Evolutionary conservation across 495 filamentous ascomycete genomes (phyloP).

Genomic region (Penicillium turbatum): DNA sequence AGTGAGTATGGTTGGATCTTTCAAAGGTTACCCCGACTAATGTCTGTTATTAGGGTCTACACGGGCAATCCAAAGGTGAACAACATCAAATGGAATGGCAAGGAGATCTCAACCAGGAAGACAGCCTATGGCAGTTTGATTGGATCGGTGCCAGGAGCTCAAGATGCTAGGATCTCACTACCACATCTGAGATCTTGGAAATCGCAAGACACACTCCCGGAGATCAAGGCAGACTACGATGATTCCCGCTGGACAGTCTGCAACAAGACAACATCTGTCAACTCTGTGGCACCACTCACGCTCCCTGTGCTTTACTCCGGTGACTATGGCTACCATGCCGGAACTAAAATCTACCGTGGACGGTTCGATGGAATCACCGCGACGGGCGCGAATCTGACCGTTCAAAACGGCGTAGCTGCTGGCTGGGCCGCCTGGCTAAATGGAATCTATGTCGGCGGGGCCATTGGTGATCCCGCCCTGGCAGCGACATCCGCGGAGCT

Average conservation of each 20-base stretch:
- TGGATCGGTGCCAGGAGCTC: conserved; percentile 42
- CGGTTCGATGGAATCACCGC: conserved; percentile 52
- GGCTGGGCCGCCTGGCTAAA: conserved; percentile 55
- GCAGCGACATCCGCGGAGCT: conserved; percentile 20
- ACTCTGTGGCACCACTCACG: conserved; percentile 53
- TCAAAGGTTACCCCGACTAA: background rate
- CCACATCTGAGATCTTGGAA: conserved; percentile 59
- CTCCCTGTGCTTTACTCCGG: conserved; percentile 52
- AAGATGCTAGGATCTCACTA: conserved; percentile 41
- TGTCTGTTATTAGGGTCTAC: conserved; percentile 38
- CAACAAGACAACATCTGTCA: conserved; percentile 51
- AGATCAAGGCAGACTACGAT: conserved; percentile 55
- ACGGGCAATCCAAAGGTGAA: conserved; percentile 40
- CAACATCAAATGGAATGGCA: conserved; percentile 54
- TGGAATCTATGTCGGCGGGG: conserved; percentile 49
- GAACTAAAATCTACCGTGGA: conserved; percentile 64
- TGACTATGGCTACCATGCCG: conserved; percentile 72
- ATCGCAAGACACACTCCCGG: conserved; percentile 62
- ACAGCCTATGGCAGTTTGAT: conserved; percentile 46
- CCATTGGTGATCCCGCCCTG: conserved; percentile 45
- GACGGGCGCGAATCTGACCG: conserved; percentile 53
- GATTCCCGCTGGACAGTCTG: conserved; percentile 61
- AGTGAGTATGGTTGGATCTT: conserved; percentile 29
- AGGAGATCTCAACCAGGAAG: conserved; percentile 30
- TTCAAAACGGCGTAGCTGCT: conserved; percentile 58